Evolutionary conservation across 192 early-diverging fungal species (phyloP).

Genomic region (Rhizophagus clarus): DNA sequence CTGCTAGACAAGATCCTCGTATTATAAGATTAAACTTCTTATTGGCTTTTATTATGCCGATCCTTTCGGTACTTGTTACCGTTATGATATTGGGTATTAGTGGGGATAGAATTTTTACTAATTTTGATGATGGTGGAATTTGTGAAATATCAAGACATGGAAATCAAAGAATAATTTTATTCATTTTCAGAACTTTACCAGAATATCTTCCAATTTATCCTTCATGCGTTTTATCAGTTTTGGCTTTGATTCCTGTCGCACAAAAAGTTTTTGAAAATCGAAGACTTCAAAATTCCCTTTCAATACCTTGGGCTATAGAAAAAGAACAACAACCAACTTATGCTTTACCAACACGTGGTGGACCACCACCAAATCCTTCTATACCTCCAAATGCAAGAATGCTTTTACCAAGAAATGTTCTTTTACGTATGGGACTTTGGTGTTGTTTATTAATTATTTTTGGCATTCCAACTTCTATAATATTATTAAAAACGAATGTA

Average conservation of each 20-base stretch:
- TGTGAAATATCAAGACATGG: constrained; percentile 14
- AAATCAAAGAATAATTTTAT: neutral
- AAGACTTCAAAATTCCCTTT: neutral
- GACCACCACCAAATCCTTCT: constrained; percentile 16
- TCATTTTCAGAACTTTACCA: neutral
- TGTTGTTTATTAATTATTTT: constrained; percentile 14
- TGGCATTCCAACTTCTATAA: neutral
- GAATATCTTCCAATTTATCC: constrained; percentile 16
- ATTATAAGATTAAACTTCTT: constrained; percentile 6
- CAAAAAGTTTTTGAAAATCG: constrained; percentile 8
- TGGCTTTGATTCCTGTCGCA: constrained; percentile 13
- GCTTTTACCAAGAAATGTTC: constrained; percentile 2
- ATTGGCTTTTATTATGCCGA: neutral
- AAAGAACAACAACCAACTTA: neutral
- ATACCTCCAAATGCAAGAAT: neutral
- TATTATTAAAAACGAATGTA: neutral
- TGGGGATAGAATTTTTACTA: neutral
- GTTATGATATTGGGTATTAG: neutral
- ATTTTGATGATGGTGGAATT: neutral
- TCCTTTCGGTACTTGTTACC: neutral
- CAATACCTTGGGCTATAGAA: neutral
- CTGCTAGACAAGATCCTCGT: neutral
- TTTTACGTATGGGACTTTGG: constrained; percentile 28
- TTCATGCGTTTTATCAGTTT: constrained; percentile 8
- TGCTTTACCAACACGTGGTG: neutral